Conservation (phyloP, 2,329 filamentous ascomycete species). For the Ophiostoma populinum region DNA sequence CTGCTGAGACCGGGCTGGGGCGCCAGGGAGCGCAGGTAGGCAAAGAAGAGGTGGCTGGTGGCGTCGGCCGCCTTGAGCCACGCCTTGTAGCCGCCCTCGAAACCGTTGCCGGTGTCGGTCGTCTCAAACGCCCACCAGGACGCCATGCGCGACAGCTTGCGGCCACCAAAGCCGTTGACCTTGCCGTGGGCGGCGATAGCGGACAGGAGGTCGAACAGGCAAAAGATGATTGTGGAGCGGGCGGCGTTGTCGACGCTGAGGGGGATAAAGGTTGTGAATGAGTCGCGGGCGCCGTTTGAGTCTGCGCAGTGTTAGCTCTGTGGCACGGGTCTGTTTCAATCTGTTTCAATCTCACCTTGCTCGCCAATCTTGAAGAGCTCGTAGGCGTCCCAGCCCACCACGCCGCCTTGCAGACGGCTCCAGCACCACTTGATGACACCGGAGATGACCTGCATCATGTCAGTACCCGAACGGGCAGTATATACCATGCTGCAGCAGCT, state of each 20-base stretch:
- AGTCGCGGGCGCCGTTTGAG: constrained; percentile 77
- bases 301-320: constrained; percentile 33
- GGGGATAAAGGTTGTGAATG: constrained; percentile 92
- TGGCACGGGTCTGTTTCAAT: too few species aligned
- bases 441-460: constrained; percentile 88
- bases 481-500: too few species aligned
- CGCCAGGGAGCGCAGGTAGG: constrained; percentile 77
- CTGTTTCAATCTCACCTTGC: constrained; percentile 47
- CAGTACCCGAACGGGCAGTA: too few species aligned
- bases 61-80: constrained; percentile 90
- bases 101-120: constrained; percentile 69
- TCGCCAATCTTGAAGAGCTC: constrained; percentile 92
- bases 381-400: constrained; percentile 95
- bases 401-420: constrained; percentile 76
- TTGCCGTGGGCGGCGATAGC: constrained; percentile 88
- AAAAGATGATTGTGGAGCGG: constrained; percentile 75
- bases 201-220: constrained; percentile 87
- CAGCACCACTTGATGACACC: constrained; percentile 98
- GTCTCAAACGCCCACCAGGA: constrained; percentile 99
- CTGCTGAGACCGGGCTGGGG: constrained; percentile 64
- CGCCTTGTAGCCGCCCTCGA: constrained; percentile 81
- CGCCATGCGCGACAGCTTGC: constrained; percentile 86
- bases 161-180: constrained; percentile 77
- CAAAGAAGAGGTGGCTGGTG: constrained; percentile 93
- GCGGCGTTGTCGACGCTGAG: constrained; percentile 79